These are phyloP conservation scores for Penicillium sp. DNA, from an alignment of 2,329 filamentous ascomycete species.

Conservation along the genomic window DNA sequence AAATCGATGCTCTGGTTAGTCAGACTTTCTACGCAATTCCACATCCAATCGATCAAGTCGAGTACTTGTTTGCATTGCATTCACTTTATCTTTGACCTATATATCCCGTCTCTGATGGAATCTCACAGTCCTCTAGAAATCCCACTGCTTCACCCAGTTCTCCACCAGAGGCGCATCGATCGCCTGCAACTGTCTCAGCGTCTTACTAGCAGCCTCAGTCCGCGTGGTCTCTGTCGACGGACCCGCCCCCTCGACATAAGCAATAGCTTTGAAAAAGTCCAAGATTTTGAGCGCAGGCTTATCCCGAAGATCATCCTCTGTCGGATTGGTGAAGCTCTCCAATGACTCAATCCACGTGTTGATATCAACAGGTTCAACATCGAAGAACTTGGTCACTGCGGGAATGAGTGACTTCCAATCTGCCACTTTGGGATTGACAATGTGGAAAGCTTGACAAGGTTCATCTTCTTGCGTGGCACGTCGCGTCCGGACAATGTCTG, in stretches of 20 bases:
- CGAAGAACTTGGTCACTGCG: constrained; percentile 6
- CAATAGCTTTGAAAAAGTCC: constrained; percentile 14
- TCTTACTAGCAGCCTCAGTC: constrained; percentile 11
- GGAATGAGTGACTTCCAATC: constrained; percentile 11
- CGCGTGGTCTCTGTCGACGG: constrained; percentile 10
- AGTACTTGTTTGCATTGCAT: no score
- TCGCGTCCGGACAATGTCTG: constrained; percentile 43
- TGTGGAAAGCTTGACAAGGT: constrained; percentile 8
- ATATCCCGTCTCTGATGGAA: no score
- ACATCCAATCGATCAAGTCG: no score
- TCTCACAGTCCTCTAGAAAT: constrained; percentile 5
- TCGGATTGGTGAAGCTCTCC: constrained; percentile 8
- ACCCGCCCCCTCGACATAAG: constrained; percentile 3
- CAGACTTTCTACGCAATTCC: no score
- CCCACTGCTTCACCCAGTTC: constrained; percentile 15
- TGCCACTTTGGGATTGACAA: constrained; percentile 9
- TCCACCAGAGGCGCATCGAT: constrained; percentile 10
- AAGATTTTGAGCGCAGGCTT: constrained; percentile 18
- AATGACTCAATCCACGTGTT: constrained; percentile 11
- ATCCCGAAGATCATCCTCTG: constrained; percentile 9
- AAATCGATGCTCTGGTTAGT: no score
- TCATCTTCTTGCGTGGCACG: constrained; percentile 11
- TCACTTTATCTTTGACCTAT: no score
- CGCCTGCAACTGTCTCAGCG: constrained; percentile 7
- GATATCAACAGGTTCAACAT: constrained; percentile 8